A percentile compares a stretch with the other conserved stretches of the same genome.
phyloP scores from a whole-genome alignment of 306 rosid genomes.

The Urtica urens region DNA sequence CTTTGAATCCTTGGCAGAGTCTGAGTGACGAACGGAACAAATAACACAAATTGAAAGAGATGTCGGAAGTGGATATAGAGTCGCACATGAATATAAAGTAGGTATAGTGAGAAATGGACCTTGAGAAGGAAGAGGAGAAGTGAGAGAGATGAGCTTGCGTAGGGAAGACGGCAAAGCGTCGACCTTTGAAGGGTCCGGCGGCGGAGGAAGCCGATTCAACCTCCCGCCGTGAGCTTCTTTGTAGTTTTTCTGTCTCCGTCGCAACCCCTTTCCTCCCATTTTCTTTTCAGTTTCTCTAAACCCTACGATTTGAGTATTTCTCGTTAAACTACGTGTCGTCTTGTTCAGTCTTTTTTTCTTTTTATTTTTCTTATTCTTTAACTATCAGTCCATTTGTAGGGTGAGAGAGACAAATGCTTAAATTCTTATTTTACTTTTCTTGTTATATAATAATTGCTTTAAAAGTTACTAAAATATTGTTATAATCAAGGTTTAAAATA shows the following conservation, averaged over 20 bases:
- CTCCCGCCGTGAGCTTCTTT: conserved; percentile 59
- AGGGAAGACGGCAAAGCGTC: conserved; percentile 69
- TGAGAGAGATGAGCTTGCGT: conserved; percentile 48
- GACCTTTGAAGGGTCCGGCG: conserved; percentile 47
- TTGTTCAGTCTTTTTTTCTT: too few species aligned
- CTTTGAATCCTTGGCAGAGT: conserved; percentile 20
- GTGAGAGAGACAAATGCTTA: too few species aligned
- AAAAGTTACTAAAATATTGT: too few species aligned
- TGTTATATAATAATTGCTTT: too few species aligned
- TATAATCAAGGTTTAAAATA: too few species aligned
- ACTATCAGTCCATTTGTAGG: too few species aligned
- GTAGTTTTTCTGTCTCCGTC: conserved; percentile 80
- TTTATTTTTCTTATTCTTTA: too few species aligned
- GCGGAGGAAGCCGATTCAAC: conserved; percentile 71
- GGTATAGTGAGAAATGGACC: conserved; percentile 17
- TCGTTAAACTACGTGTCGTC: neutral
- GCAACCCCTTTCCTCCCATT: conserved; percentile 69
- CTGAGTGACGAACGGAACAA: conserved; percentile 14
- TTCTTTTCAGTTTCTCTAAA: neutral
- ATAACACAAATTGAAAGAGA: neutral
- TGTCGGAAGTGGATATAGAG: too few species aligned
- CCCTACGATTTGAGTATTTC: neutral
- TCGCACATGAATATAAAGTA: neutral
- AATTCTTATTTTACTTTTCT: too few species aligned
- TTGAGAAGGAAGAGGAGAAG: conserved; percentile 28